Evolutionary conservation across 1,284 basidiomycete species (phyloP).

Genomic region (Naganishia liquefaciens): DNA sequence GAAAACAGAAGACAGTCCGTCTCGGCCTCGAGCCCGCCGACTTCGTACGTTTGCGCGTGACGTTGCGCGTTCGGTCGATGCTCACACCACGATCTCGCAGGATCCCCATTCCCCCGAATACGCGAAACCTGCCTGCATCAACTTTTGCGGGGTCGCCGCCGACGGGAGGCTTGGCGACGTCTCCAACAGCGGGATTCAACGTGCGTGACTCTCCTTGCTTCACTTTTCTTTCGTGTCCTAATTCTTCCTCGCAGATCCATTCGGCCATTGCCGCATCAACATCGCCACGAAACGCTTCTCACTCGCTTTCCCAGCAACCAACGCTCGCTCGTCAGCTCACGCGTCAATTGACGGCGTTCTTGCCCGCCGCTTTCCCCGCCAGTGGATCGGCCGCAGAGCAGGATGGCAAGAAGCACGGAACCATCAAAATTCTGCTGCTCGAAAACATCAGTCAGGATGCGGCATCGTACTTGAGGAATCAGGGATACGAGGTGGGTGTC

Average conservation of each 20-base stretch:
- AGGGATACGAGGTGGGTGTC: constrained; percentile 65
- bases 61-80: neutral
- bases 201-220: constrained; percentile 21
- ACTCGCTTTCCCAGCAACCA: constrained; percentile 6
- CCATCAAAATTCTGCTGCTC: constrained; percentile 75
- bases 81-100: constrained; percentile 35
- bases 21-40: constrained; percentile 47
- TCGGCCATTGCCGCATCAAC: constrained; percentile 34
- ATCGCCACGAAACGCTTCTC: constrained; percentile 25
- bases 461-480: constrained; percentile 73
- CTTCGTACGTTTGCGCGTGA: constrained; percentile 43
- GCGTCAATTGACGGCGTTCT: constrained; percentile 51
- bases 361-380: constrained; percentile 47
- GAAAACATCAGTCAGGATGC: constrained; percentile 96
- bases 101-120: constrained; percentile 54
- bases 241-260: constrained; percentile 38
- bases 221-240: constrained; percentile 25
- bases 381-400: constrained; percentile 33
- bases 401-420: constrained; percentile 55
- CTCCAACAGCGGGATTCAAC: constrained; percentile 25
- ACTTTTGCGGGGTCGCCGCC: constrained; percentile 39
- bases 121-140: constrained; percentile 45
- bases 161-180: constrained; percentile 7
- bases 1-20: constrained; percentile 38
- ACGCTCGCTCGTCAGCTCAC: constrained; percentile 36